phyloP scores from a whole-genome alignment of 495 filamentous ascomycete species.

The Hypoxylon perforatum region DNA sequence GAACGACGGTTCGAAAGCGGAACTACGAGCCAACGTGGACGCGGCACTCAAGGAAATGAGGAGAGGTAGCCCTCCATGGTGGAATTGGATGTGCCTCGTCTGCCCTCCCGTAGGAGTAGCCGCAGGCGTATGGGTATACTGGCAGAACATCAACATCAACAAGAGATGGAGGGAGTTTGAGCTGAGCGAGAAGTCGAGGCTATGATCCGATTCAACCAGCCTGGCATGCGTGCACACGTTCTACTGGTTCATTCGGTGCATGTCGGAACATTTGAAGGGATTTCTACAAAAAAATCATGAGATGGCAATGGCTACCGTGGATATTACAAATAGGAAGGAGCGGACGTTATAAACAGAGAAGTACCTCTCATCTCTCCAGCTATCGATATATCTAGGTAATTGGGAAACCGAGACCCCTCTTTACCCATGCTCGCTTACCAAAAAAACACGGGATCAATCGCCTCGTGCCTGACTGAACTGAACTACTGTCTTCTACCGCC shows the following conservation, averaged over 20 bases:
- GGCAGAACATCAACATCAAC: slow-evolving; percentile 73
- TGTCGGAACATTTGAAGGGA: too few species aligned
- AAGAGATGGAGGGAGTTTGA: slow-evolving; percentile 75
- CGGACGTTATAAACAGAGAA: not conserved
- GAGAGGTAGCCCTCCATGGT: slow-evolving; percentile 76
- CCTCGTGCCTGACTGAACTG: too few species aligned
- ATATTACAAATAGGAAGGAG: not conserved
- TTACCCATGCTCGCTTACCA: not conserved
- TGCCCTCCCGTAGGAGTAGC: slow-evolving; percentile 76
- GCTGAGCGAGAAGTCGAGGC: slow-evolving; percentile 73
- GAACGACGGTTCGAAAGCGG: slow-evolving; percentile 82
- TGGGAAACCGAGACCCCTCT: not conserved
- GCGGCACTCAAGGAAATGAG: slow-evolving; percentile 70
- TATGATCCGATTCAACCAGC: slow-evolving; percentile 54
- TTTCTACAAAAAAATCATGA: too few species aligned
- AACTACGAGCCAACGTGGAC: slow-evolving; percentile 72
- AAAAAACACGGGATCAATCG: too few species aligned
- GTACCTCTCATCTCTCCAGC: not conserved
- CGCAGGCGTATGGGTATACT: slow-evolving; percentile 73
- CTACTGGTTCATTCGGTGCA: too few species aligned
- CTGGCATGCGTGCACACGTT: not conserved
- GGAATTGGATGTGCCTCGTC: slow-evolving; percentile 77
- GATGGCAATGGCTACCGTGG: too few species aligned
- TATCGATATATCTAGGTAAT: too few species aligned
- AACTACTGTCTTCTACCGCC: too few species aligned